Conservation (phyloP, 2,329 filamentous ascomycete species). For the Elsinoe fawcettii region DNA sequence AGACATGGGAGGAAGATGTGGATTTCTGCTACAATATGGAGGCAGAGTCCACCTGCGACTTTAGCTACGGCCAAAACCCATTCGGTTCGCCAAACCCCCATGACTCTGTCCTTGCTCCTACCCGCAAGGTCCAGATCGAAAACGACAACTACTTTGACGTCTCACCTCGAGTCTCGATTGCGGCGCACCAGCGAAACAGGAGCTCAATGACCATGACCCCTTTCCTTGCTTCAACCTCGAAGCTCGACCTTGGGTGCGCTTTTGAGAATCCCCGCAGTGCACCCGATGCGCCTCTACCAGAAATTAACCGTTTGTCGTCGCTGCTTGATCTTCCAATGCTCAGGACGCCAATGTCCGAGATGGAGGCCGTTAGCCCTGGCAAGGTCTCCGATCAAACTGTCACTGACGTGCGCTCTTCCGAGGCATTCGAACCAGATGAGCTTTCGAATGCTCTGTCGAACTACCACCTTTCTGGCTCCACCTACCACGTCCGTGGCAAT, state of each 20-base stretch:
- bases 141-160: conserved; percentile 10
- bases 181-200: background rate
- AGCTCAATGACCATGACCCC: conserved; percentile 11
- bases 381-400: conserved; percentile 1
- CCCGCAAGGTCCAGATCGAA: background rate
- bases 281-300: conserved; percentile 8
- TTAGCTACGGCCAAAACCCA: conserved; percentile 44
- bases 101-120: conserved; percentile 16
- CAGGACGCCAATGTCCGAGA: background rate
- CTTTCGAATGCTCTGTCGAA: background rate
- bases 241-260: background rate
- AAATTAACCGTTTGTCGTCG: conserved; percentile 11
- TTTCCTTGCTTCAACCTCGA: background rate
- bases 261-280: conserved; percentile 15
- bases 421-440: background rate
- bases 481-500: background rate
- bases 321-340: conserved; percentile 14
- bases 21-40: conserved; percentile 56
- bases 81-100: conserved; percentile 12
- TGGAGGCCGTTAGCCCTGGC: background rate
- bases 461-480: background rate
- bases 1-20: conserved; percentile 55
- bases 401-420: background rate
- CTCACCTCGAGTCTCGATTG: conserved; percentile 10
- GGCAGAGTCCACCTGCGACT: conserved; percentile 53